Percentiles rank a stretch among this genome's conserved stretches.
Conservation (phyloP, 495 filamentous ascomycete species). For the Penicillium salamii region DNA sequence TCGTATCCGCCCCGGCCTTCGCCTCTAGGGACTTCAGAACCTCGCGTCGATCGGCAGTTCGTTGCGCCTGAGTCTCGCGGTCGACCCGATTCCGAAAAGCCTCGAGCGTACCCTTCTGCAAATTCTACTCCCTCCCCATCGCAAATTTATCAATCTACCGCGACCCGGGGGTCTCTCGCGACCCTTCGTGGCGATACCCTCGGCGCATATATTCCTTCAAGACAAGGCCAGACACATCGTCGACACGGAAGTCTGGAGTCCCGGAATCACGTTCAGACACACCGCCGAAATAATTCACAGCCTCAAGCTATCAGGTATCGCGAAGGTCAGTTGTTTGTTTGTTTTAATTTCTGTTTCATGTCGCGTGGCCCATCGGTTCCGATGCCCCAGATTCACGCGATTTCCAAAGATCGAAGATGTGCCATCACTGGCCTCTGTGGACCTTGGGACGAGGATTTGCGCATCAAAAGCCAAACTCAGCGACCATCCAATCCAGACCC, state of each 20-base stretch:
- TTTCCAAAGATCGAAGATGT: conserved; percentile 22
- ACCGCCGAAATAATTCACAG: conserved; percentile 27
- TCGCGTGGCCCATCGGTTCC: conserved; percentile 6
- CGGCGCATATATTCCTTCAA: conserved; percentile 20
- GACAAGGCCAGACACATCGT: conserved; percentile 17
- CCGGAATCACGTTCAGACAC: conserved; percentile 15
- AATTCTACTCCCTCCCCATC: conserved; percentile 10
- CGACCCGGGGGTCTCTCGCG: conserved; percentile 9
- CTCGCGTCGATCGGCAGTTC: conserved; percentile 4
- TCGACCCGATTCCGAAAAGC: conserved; percentile 26
- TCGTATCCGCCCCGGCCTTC: conserved; percentile 7
- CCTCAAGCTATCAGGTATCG: conserved; percentile 21
- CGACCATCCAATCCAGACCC: too few species aligned
- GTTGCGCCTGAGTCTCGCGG: conserved; percentile 16
- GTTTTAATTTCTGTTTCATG: conserved; percentile 1
- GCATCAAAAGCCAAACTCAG: neutral
- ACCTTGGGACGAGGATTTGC: neutral
- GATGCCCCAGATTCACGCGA: conserved; percentile 20
- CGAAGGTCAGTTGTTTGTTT: conserved; percentile 28
- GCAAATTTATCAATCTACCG: conserved; percentile 13
- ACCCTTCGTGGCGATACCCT: conserved; percentile 12
- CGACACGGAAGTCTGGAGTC: conserved; percentile 25
- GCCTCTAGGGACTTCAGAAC: conserved; percentile 4
- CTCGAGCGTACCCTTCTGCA: conserved; percentile 23
- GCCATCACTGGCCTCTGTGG: conserved; percentile 24